A percentile compares a stretch with the other conserved stretches of the same genome.
Evolutionary conservation across 192 early-diverging fungal genomes (phyloP).

Genomic region (Mycoemilia scoparia): DNA sequence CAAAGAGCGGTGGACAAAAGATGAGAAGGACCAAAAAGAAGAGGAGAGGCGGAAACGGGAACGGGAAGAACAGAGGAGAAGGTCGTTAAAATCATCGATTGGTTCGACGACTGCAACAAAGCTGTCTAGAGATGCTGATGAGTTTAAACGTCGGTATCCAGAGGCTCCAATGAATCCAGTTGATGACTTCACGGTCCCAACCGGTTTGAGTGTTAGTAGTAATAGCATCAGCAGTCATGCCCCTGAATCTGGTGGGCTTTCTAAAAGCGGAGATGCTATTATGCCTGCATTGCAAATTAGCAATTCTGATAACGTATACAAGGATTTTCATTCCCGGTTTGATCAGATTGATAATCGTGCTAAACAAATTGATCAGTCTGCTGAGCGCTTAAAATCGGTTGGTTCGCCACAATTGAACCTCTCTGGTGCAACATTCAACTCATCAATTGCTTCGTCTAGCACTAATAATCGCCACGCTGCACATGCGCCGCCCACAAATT

Average conservation of each 20-base stretch:
- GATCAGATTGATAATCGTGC: too few species aligned
- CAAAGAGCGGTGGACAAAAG: constrained; percentile 13
- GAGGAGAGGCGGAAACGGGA: constrained; percentile 1
- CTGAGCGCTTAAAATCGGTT: too few species aligned
- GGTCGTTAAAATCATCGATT: constrained; percentile 21
- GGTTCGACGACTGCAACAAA: constrained; percentile 15
- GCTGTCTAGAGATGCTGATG: constrained; percentile 11
- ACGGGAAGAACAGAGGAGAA: constrained; percentile 15
- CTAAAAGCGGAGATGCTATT: too few species aligned
- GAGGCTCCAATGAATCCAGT: background rate
- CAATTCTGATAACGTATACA: too few species aligned
- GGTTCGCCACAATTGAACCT: background rate
- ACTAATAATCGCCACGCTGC: background rate
- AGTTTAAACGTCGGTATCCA: background rate
- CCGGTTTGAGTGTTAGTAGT: too few species aligned
- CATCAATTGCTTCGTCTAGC: background rate
- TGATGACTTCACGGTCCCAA: too few species aligned
- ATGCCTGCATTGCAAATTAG: too few species aligned
- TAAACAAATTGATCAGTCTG: too few species aligned
- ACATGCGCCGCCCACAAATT: constrained; percentile 5
- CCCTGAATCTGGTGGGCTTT: too few species aligned
- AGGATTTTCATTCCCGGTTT: too few species aligned
- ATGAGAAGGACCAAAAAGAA: constrained; percentile 1
- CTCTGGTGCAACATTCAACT: constrained; percentile 1
- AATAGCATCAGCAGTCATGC: too few species aligned